Evolutionary conservation across 1,284 basidiomycete species (phyloP).

Genomic region (Ganoderma lucidum): DNA sequence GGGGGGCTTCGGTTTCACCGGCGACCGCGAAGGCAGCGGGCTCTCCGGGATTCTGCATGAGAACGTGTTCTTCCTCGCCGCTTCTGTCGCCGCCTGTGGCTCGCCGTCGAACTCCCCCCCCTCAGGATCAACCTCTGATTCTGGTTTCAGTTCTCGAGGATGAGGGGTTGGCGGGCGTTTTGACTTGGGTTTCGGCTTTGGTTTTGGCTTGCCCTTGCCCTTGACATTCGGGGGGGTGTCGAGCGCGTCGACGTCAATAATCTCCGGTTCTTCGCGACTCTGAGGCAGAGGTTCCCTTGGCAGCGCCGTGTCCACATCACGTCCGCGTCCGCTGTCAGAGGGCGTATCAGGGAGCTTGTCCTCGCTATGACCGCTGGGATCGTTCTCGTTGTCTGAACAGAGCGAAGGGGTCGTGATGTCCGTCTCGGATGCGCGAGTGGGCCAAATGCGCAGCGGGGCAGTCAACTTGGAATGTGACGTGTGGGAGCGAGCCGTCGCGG

Average conservation of each 20-base stretch:
- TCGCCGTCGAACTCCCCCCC: not conserved
- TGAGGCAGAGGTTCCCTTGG: conserved; percentile 16
- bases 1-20: conserved; percentile 63
- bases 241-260: conserved; percentile 36
- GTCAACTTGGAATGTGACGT: conserved; percentile 13
- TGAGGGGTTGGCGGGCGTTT: not conserved
- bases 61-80: conserved; percentile 49
- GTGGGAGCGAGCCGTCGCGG: conserved; percentile 19
- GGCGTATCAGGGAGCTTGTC: conserved; percentile 43
- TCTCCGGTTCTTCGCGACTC: conserved; percentile 22
- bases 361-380: conserved; percentile 46
- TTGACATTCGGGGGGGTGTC: conserved; percentile 25
- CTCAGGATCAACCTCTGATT: not conserved
- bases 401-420: conserved; percentile 66
- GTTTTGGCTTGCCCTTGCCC: not conserved
- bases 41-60: conserved; percentile 67
- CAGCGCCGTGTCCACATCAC: conserved; percentile 8
- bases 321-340: conserved; percentile 25
- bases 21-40: conserved; percentile 62
- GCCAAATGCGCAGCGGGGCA: conserved; percentile 35
- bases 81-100: not conserved
- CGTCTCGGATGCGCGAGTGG: conserved; percentile 38
- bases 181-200: not conserved
- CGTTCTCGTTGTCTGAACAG: conserved; percentile 66
- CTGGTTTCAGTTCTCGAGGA: not conserved